These are phyloP conservation scores for Pezicula neosporulosa DNA, from an alignment of 2,329 filamentous ascomycete species.

Conservation along the genomic window DNA sequence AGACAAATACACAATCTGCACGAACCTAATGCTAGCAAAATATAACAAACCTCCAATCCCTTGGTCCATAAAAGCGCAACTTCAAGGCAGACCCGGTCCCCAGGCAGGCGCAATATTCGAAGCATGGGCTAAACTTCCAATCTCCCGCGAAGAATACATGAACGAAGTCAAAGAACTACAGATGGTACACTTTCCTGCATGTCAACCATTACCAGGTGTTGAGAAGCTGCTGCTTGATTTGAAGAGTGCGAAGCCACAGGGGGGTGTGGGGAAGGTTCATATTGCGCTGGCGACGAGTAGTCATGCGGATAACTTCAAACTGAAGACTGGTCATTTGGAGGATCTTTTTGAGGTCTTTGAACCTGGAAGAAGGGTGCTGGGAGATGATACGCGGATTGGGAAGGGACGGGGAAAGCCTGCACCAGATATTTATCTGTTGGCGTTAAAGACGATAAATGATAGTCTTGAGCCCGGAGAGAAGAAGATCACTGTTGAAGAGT, in stretches of 20 bases:
- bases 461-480: slow-evolving; percentile 59
- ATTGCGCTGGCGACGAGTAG: slow-evolving; percentile 79
- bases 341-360: slow-evolving; percentile 65
- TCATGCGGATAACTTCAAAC: slow-evolving; percentile 40
- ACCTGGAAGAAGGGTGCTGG: slow-evolving; percentile 69
- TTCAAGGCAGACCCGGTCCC: slow-evolving; percentile 38
- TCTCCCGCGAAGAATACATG: slow-evolving; percentile 65
- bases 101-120: slow-evolving; percentile 59
- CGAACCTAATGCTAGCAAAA: slow-evolving; percentile 76
- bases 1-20: slow-evolving; percentile 82
- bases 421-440: slow-evolving; percentile 90
- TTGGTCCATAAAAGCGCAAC: slow-evolving; percentile 89
- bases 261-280: slow-evolving; percentile 51
- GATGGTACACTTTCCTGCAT: slow-evolving; percentile 64
- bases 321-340: slow-evolving; percentile 43
- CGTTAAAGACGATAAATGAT: slow-evolving; percentile 79
- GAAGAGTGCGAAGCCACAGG: slow-evolving; percentile 17
- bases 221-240: slow-evolving; percentile 62
- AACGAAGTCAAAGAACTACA: slow-evolving; percentile 61
- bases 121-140: slow-evolving; percentile 83
- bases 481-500: slow-evolving; percentile 76
- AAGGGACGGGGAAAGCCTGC: slow-evolving; percentile 86
- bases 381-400: slow-evolving; percentile 78
- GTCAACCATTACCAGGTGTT: slow-evolving; percentile 79
- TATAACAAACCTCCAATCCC: slow-evolving; percentile 75